Percentiles rank a stretch among this genome's conserved stretches.
These are phyloP conservation scores for Leccinum disarticulatum DNA, from an alignment of 768 basidiomycete genomes.

Conservation along the genomic window DNA sequence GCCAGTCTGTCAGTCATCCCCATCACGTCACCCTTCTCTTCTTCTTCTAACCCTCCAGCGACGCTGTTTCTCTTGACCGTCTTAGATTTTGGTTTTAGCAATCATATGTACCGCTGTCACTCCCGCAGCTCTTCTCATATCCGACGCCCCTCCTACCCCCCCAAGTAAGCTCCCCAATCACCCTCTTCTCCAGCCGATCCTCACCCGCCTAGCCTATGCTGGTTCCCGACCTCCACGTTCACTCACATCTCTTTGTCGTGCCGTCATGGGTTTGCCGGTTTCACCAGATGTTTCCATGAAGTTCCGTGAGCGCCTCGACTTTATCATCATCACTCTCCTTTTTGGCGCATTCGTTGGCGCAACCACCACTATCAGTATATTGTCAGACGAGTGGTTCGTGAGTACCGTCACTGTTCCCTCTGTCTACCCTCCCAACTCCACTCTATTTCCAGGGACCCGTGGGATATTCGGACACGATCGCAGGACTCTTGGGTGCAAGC, in stretches of 20 bases:
- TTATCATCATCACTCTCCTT: constrained; percentile 52
- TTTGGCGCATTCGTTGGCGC: constrained; percentile 69
- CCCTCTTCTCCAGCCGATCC: not conserved
- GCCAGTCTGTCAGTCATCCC: too few relatives aligned
- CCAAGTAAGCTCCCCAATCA: constrained; percentile 53
- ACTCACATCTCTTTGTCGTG: constrained; percentile 51
- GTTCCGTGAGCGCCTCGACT: constrained; percentile 66
- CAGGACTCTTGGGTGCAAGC: constrained; percentile 70
- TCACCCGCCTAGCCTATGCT: constrained; percentile 52
- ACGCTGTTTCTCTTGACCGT: not conserved
- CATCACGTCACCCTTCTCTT: not conserved
- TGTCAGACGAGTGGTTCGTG: constrained; percentile 70
- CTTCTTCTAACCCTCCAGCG: not conserved
- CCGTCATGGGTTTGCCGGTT: constrained; percentile 47
- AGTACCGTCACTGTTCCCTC: constrained; percentile 19
- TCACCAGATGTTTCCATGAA: constrained; percentile 56
- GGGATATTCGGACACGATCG: constrained; percentile 65
- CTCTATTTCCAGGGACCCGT: constrained; percentile 52
- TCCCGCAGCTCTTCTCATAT: constrained; percentile 61
- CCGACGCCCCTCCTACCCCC: constrained; percentile 65
- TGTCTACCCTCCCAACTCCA: not conserved
- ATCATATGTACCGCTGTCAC: constrained; percentile 64
- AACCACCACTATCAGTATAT: constrained; percentile 63
- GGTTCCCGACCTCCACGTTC: constrained; percentile 60
- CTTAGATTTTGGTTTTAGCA: constrained; percentile 66